Evolutionary conservation across 768 basidiomycete genomes (phyloP).

Genomic region (Pisolithus tinctorius): DNA sequence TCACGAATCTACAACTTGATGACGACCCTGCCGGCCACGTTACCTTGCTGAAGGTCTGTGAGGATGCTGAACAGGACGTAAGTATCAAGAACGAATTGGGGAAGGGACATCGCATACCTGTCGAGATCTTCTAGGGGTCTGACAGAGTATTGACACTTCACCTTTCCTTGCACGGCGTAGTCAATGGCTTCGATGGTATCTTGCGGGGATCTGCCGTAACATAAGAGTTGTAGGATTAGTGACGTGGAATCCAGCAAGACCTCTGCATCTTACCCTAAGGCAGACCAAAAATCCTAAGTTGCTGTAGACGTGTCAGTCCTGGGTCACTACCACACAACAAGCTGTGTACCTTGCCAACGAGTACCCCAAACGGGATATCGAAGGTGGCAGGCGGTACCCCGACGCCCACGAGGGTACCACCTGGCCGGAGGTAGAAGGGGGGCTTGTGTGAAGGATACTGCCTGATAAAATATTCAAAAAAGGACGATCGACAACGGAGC

Average conservation of each 20-base stretch:
- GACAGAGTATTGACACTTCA: constrained; percentile 26
- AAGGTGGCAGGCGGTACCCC: constrained; percentile 33
- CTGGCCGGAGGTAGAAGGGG: constrained; percentile 39
- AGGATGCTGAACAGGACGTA: constrained; percentile 10
- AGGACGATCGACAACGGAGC: not conserved
- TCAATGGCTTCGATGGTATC: constrained; percentile 43
- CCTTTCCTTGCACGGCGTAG: constrained; percentile 36
- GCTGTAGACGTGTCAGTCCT: constrained; percentile 4
- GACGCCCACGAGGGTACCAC: constrained; percentile 36
- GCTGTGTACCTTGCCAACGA: constrained; percentile 20
- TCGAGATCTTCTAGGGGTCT: constrained; percentile 23
- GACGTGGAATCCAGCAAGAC: not conserved
- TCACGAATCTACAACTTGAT: constrained; percentile 12
- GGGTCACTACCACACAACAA: not conserved
- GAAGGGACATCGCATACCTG: constrained; percentile 7
- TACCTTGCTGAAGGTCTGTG: constrained; percentile 12
- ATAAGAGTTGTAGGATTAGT: not conserved
- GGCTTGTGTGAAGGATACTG: constrained; percentile 36
- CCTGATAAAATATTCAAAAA: constrained; percentile 5
- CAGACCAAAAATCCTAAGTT: constrained; percentile 18
- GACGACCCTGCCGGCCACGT: constrained; percentile 15
- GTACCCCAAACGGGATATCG: constrained; percentile 24
- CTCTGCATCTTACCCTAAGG: constrained; percentile 11
- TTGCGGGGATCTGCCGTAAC: constrained; percentile 28
- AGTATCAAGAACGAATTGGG: not conserved